These are phyloP conservation scores for Isoetes taiwanensis DNA, from an alignment of 75 land plant genomes.

Conservation along the genomic window DNA sequence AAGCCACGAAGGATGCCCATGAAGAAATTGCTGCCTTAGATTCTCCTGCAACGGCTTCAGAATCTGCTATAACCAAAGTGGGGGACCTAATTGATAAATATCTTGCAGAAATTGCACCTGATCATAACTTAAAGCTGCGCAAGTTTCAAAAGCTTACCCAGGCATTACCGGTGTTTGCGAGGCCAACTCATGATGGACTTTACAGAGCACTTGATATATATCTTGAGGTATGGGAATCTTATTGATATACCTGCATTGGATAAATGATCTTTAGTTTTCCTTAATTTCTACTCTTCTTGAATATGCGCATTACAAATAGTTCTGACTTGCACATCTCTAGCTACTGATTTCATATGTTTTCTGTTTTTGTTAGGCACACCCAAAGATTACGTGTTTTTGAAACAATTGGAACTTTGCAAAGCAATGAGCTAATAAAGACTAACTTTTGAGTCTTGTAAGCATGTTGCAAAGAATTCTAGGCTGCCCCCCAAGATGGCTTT, in stretches of 20 bases:
- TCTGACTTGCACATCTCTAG: background rate
- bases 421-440: constrained; percentile 41
- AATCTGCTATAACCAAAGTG: constrained; percentile 27
- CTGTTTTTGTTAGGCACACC: constrained; percentile 34
- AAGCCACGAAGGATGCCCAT: too few species aligned
- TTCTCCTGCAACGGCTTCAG: too few species aligned
- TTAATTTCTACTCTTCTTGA: background rate
- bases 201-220: constrained; percentile 55
- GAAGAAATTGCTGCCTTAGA: too few species aligned
- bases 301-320: background rate
- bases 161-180: constrained; percentile 41
- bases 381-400: constrained; percentile 25
- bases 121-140: constrained; percentile 31
- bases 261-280: background rate
- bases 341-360: background rate
- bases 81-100: constrained; percentile 47
- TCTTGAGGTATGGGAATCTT: constrained; percentile 36
- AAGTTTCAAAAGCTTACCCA: constrained; percentile 45
- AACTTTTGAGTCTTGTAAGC: constrained; percentile 39
- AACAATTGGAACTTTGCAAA: constrained; percentile 33
- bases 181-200: constrained; percentile 47
- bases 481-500: constrained; percentile 40
- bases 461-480: constrained; percentile 45
- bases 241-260: background rate
- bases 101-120: constrained; percentile 47